These are phyloP conservation scores for Penicillium sp. DNA, from an alignment of 2,329 filamentous ascomycete genomes.

Conservation along the genomic window DNA sequence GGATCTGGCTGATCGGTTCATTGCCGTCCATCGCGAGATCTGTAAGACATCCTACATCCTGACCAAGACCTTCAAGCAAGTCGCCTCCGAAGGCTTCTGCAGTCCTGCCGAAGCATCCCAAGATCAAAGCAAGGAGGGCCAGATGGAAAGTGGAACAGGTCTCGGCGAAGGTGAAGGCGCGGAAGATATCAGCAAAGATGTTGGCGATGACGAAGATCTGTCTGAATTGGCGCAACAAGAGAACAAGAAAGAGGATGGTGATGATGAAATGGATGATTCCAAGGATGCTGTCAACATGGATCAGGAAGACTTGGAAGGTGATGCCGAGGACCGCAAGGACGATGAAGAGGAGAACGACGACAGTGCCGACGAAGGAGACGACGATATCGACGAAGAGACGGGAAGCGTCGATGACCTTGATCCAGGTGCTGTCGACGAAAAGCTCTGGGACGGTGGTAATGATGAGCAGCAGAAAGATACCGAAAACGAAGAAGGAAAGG, in stretches of 20 bases:
- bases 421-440: slow-evolving; percentile 88
- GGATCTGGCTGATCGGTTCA: slow-evolving; percentile 57
- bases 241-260: slow-evolving; percentile 55
- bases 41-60: slow-evolving; percentile 74
- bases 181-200: slow-evolving; percentile 97
- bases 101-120: slow-evolving; percentile 78
- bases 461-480: slow-evolving; percentile 67
- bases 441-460: slow-evolving; percentile 89
- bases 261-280: slow-evolving; percentile 45
- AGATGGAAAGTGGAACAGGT: slow-evolving; percentile 86
- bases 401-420: slow-evolving; percentile 90
- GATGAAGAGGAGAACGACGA: slow-evolving; percentile 55
- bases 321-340: slow-evolving; percentile 61
- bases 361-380: slow-evolving; percentile 61
- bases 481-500: slow-evolving; percentile 67
- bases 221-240: slow-evolving; percentile 85
- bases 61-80: slow-evolving; percentile 71
- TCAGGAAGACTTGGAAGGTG: slow-evolving; percentile 84
- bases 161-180: slow-evolving; percentile 92
- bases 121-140: slow-evolving; percentile 66
- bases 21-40: slow-evolving; percentile 65
- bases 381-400: slow-evolving; percentile 80
- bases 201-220: slow-evolving; percentile 88
- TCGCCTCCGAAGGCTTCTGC: slow-evolving; percentile 86
- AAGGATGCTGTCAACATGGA: slow-evolving; percentile 58